phyloP scores from a whole-genome alignment of 345 rosid species.

The Adansonia digitata region DNA sequence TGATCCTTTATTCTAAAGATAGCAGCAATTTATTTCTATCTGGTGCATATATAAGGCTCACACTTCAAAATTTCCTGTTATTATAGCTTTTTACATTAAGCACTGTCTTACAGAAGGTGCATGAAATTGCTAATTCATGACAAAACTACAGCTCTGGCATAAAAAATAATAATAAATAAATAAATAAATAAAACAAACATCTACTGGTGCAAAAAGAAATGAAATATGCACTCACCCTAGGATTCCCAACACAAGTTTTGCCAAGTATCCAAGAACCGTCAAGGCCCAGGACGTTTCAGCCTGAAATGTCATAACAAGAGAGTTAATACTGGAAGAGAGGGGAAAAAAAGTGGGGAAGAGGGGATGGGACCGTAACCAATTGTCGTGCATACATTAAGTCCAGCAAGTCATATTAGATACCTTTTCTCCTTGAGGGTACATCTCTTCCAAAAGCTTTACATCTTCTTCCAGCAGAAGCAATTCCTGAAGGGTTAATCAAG shows the following conservation, averaged over 20 bases:
- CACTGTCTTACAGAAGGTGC: not conserved
- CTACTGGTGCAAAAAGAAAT: not conserved
- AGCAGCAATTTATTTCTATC: not conserved
- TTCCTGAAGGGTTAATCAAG: conserved; percentile 50
- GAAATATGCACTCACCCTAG: conserved; percentile 59
- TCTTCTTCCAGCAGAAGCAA: conserved; percentile 94
- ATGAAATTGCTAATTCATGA: not conserved
- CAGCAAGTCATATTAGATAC: conserved; percentile 30
- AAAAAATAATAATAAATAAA: too few species aligned
- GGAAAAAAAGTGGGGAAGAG: not conserved
- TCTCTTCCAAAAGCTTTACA: conserved; percentile 91
- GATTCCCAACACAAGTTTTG: conserved; percentile 76
- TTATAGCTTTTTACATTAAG: conserved; percentile 1
- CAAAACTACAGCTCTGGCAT: not conserved
- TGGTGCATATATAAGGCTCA: not conserved
- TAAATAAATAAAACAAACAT: too few species aligned
- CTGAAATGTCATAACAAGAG: conserved; percentile 39
- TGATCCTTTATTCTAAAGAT: not conserved
- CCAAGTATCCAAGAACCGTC: conserved; percentile 91
- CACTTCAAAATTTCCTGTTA: not conserved
- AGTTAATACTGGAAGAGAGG: conserved; percentile 1
- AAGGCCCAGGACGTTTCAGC: conserved; percentile 98
- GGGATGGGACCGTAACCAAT: not conserved
- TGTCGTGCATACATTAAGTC: not conserved
- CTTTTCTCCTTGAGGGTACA: conserved; percentile 99